Evolutionary conservation across 305 asterid species (phyloP).

Genomic region (Ajuga reptans): DNA sequence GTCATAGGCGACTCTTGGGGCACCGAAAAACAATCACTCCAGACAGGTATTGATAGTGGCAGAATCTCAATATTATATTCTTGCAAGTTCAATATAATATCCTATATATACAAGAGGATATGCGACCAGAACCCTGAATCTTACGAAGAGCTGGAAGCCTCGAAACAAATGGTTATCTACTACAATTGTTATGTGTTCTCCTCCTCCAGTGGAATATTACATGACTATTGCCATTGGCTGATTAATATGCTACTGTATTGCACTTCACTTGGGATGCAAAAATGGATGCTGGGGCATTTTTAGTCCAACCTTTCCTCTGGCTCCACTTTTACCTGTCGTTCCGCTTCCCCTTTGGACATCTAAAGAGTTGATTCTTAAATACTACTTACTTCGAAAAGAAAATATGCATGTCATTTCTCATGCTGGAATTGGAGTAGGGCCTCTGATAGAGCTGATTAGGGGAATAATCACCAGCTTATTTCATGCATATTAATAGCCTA

Average conservation of each 20-base stretch:
- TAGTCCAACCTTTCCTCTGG: neutral
- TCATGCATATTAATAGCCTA: no score
- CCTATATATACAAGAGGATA: neutral
- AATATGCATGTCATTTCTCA: neutral
- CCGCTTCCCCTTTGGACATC: neutral
- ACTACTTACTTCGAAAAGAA: neutral
- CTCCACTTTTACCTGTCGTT: neutral
- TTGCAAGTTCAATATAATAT: neutral
- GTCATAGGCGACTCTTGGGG: slow-evolving; percentile 85
- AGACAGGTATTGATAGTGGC: slow-evolving; percentile 48
- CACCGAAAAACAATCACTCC: slow-evolving; percentile 82
- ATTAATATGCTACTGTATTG: neutral
- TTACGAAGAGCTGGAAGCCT: neutral
- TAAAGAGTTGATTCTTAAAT: neutral
- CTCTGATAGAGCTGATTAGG: neutral
- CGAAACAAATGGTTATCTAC: neutral
- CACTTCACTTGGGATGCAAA: slow-evolving; percentile 7
- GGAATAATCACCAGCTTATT: no score
- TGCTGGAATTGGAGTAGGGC: neutral
- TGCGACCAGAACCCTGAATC: slow-evolving; percentile 9
- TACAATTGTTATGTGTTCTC: neutral
- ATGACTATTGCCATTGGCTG: neutral
- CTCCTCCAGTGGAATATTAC: neutral
- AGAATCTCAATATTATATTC: neutral
- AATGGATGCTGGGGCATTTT: neutral